Percentiles rank a stretch among this genome's conserved stretches.
phyloP scores from a whole-genome alignment of 2,329 filamentous ascomycete species.

The Phialophora macrospora region DNA sequence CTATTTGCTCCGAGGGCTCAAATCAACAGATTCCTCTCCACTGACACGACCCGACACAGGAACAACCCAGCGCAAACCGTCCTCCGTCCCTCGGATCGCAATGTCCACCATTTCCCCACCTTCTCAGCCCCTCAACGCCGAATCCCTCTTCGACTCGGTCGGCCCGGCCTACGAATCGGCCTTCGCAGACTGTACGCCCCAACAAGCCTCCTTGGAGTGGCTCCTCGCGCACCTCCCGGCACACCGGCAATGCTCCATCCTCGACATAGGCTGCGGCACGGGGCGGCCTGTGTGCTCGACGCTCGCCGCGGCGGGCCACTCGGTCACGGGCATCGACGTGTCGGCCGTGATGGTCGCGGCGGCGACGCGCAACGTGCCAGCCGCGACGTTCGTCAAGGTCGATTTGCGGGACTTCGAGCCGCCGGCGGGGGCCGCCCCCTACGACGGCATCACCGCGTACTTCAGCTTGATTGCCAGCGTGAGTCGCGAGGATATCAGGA shows the following conservation, averaged over 20 bases:
- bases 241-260: too few relatives aligned
- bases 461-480: constrained; percentile 6
- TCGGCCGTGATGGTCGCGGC: too few relatives aligned
- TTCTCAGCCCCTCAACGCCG: neutral
- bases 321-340: too few relatives aligned
- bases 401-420: neutral
- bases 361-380: neutral
- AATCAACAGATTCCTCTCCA: neutral
- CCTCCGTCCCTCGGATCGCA: too few relatives aligned
- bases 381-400: neutral
- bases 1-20: neutral
- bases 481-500: neutral
- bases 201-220: too few relatives aligned
- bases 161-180: neutral
- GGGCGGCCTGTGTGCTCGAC: too few relatives aligned
- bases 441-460: neutral
- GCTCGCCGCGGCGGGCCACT: too few relatives aligned
- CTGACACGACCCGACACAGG: neutral
- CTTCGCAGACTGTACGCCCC: too few relatives aligned
- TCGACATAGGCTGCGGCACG: too few relatives aligned
- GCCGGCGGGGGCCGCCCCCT: neutral
- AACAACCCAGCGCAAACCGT: too few relatives aligned
- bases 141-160: neutral
- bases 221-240: too few relatives aligned
- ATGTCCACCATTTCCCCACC: neutral